phyloP scores from a whole-genome alignment of 257 asterid genomes.

The Echium plantagineum region DNA sequence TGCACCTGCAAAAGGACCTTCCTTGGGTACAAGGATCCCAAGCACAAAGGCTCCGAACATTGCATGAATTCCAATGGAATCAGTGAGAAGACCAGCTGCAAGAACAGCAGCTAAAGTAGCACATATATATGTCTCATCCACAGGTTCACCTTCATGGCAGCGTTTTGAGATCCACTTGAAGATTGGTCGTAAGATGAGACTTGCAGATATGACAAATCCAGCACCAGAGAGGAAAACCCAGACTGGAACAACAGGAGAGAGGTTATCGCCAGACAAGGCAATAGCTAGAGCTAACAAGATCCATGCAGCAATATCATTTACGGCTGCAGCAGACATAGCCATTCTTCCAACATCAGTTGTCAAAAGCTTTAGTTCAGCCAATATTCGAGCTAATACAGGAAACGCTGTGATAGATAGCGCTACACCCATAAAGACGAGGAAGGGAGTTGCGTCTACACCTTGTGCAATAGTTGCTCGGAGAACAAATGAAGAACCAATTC shows the following conservation, averaged over 20 bases:
- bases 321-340: constrained; percentile 90
- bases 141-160: constrained; percentile 66
- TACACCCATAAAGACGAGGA: constrained; percentile 72
- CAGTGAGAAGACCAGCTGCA: constrained; percentile 62
- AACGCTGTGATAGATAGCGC: constrained; percentile 84
- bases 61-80: constrained; percentile 69
- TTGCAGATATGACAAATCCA: constrained; percentile 35
- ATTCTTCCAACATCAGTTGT: constrained; percentile 65
- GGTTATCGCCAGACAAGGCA: constrained; percentile 49
- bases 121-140: constrained; percentile 53
- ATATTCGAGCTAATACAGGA: constrained; percentile 76
- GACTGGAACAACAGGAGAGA: constrained; percentile 42
- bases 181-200: constrained; percentile 31
- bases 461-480: constrained; percentile 36
- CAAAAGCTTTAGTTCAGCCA: constrained; percentile 70
- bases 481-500: constrained; percentile 58
- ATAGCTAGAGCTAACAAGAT: constrained; percentile 64
- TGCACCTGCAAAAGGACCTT: constrained; percentile 68
- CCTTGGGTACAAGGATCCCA: constrained; percentile 74
- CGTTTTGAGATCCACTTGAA: constrained; percentile 52
- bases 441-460: constrained; percentile 33
- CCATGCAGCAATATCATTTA: constrained; percentile 82
- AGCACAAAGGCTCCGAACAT: constrained; percentile 77
- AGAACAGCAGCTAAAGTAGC: constrained; percentile 49
- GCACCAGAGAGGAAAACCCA: constrained; percentile 61